Conservation (phyloP, 768 basidiomycete species). For the Boletus insuetus region DNA sequence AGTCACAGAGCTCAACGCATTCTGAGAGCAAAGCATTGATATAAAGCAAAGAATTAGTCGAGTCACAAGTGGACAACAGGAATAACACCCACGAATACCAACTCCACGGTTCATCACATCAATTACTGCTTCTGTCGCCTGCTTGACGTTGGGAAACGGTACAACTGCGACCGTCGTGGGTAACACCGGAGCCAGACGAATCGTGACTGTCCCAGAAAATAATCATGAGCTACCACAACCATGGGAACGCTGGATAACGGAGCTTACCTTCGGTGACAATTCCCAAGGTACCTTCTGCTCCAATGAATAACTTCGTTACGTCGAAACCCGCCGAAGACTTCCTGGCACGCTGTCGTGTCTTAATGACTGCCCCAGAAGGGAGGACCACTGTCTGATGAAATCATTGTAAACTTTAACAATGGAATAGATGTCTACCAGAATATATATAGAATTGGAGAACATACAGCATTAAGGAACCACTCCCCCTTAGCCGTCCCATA, state of each 20-base stretch:
- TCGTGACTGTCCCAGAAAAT: constrained; percentile 50
- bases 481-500: constrained; percentile 89
- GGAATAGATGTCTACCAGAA: not conserved
- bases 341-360: constrained; percentile 72
- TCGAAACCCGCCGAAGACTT: constrained; percentile 92
- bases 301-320: constrained; percentile 80
- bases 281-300: constrained; percentile 79
- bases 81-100: constrained; percentile 60
- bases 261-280: constrained; percentile 79
- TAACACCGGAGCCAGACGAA: constrained; percentile 76
- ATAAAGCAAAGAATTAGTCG: not conserved
- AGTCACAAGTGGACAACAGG: not conserved
- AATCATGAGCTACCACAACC: not conserved
- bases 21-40: constrained; percentile 39
- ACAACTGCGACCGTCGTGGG: constrained; percentile 83
- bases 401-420: not conserved
- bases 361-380: constrained; percentile 86
- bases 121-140: constrained; percentile 70
- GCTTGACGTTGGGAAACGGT: constrained; percentile 73
- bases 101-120: constrained; percentile 72
- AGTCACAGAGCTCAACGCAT: constrained; percentile 83
- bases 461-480: constrained; percentile 84
- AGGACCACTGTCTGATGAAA: constrained; percentile 75
- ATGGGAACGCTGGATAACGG: not conserved
- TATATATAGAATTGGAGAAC: constrained; percentile 16